Evolutionary conservation across 257 asterid genomes (phyloP), one percentile per base, ranked within the genome.

Genomic region (Fraxinus quadrangulata): DNA sequence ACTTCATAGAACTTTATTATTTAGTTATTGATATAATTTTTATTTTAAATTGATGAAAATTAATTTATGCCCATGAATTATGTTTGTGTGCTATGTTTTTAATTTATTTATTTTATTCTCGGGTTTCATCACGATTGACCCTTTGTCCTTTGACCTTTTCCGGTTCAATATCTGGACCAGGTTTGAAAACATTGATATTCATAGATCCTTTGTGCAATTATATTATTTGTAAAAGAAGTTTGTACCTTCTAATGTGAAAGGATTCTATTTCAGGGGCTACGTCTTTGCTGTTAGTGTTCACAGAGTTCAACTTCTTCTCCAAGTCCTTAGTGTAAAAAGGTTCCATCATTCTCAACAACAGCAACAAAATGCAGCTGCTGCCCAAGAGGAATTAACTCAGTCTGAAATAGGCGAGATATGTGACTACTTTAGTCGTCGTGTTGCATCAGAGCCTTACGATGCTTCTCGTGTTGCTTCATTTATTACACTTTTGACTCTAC

Each of bases 401-500:
- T 80, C 97, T n/a, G 99, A 96, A 85, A 96, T 96, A 31, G 90
- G 94, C 74, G 99, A 96, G 83, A 96, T 96, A 74, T 93, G 99
- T 42, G 99, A 96, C 84, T 96, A 96, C 88, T 96, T 96, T 68
- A 93, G 98, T 70, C 97, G 98, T 3, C 98, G 99, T 31, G 99
- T 96, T 74, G 99, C 99, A n/a, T 96, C 99, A 76, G 99, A 96
- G 87, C 99, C 99, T 17, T 96, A 96, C 5, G 99, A 96, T 78
- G 96, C 98, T 70, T 93, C 99, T 79, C 97, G 99, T 37, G 98
- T 96, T 66, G 99, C 98, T 76, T 96, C 99, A 13, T 96, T 96
- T 86, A 93, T 96, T 70, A 96, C 98, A 49, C 96, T 96, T 36
- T 84, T 96, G 77, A 96, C 99, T 54, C 78, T 96, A 72, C 99